Evolutionary conservation across 441 rosid species (phyloP).

Genomic region (Erodium moschatum): DNA sequence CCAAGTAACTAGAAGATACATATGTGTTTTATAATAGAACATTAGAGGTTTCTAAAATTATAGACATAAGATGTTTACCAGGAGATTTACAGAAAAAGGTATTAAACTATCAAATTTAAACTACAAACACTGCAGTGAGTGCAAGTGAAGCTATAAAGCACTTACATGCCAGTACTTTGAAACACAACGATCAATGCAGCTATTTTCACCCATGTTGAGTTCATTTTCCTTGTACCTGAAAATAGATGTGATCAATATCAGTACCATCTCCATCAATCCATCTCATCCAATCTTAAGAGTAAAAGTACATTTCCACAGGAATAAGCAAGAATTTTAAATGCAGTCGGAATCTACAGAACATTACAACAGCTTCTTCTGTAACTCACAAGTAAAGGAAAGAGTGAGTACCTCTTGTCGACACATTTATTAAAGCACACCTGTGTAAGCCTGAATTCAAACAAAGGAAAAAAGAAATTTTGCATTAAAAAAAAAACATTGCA

Average conservation of each 20-base stretch:
- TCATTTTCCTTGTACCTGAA: slow-evolving; percentile 83
- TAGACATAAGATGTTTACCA: neutral
- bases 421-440: slow-evolving; percentile 86
- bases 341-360: neutral
- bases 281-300: neutral
- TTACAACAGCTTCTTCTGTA: neutral
- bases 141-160: neutral
- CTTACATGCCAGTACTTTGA: slow-evolving; percentile 90
- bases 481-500: neutral
- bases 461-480: slow-evolving; percentile 3
- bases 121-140: neutral
- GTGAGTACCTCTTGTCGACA: slow-evolving; percentile 68
- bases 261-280: neutral
- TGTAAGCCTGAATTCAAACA: slow-evolving; percentile 54
- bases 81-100: neutral
- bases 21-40: neutral
- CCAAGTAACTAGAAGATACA: neutral
- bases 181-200: slow-evolving; percentile 96
- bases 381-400: slow-evolving; percentile 5
- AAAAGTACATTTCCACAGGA: neutral
- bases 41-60: neutral
- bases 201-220: slow-evolving; percentile 96
- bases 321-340: neutral
- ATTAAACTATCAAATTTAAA: neutral
- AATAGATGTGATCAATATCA: slow-evolving; percentile 12